Evolutionary conservation across 2,329 filamentous ascomycete species (phyloP).

Genomic region (Penicillium griseofulvum): DNA sequence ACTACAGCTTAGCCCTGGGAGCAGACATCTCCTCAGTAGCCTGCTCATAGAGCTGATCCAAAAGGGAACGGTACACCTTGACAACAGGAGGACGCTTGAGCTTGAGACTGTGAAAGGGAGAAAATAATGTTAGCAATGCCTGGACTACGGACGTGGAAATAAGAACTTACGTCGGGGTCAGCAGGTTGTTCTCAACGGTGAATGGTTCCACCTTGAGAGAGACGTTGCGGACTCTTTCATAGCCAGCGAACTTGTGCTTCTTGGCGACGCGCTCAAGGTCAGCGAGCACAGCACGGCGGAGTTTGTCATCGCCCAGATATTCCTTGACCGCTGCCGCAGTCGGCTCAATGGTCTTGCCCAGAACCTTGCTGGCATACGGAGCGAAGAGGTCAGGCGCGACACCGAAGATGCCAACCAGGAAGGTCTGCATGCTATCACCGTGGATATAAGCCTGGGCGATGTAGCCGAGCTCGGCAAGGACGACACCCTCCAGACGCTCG

Average conservation of each 20-base stretch:
- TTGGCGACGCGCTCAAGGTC: conserved; percentile 75
- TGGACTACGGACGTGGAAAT: not conserved
- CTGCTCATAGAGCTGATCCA: conserved; percentile 63
- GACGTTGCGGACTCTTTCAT: conserved; percentile 75
- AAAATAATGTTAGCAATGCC: conserved; percentile 17
- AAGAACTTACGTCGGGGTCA: conserved; percentile 53
- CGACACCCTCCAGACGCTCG: conserved; percentile 94
- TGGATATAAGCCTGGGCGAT: conserved; percentile 84
- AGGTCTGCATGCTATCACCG: conserved; percentile 78
- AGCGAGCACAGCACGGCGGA: conserved; percentile 72
- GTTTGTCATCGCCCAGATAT: conserved; percentile 65
- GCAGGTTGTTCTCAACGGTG: conserved; percentile 83
- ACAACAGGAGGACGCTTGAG: conserved; percentile 67
- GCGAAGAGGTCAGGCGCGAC: conserved; percentile 83
- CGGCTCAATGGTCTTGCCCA: conserved; percentile 64
- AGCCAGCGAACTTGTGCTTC: conserved; percentile 87
- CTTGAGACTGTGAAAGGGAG: conserved; percentile 55
- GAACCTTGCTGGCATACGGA: conserved; percentile 71
- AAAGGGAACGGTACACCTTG: conserved; percentile 57
- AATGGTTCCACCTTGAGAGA: conserved; percentile 84
- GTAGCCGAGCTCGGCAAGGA: conserved; percentile 75
- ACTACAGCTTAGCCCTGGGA: conserved; percentile 42
- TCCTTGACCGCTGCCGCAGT: conserved; percentile 65
- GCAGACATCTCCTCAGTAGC: conserved; percentile 41
- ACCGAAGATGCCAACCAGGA: conserved; percentile 82